Evolutionary conservation across 768 basidiomycete genomes (phyloP).

Genomic region (Panaeolus papilionaceus): DNA sequence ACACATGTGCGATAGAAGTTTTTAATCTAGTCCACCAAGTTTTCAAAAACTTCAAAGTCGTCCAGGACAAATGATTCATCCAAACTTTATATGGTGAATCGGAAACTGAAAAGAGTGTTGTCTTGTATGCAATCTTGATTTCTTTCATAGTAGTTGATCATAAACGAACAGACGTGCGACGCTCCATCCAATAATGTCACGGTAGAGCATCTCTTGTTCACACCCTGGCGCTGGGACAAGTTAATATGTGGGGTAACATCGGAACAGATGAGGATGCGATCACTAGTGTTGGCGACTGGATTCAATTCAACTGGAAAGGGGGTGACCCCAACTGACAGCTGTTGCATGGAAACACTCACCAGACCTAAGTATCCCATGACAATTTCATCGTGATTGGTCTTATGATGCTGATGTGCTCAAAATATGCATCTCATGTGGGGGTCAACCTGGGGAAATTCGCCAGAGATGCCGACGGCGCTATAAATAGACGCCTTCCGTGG

Average conservation of each 20-base stretch:
- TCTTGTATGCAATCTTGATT: not conserved
- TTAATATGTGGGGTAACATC: not conserved
- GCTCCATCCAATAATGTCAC: not conserved
- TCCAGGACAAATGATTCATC: not conserved
- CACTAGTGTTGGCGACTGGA: not conserved
- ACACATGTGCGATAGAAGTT: no score
- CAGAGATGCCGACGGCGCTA: constrained; percentile 5
- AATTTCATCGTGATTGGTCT: not conserved
- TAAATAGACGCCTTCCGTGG: not conserved
- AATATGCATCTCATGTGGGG: not conserved
- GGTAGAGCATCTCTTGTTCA: not conserved
- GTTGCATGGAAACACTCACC: constrained; percentile 9
- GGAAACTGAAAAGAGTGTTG: not conserved
- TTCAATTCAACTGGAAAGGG: not conserved
- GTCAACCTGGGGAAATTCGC: not conserved
- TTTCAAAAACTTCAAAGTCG: not conserved
- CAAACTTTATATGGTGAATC: not conserved
- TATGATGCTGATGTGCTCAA: not conserved
- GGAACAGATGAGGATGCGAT: not conserved
- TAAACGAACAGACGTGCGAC: not conserved
- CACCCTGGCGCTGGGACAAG: not conserved
- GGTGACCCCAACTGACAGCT: not conserved
- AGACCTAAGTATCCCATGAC: not conserved
- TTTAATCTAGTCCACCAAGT: no score
- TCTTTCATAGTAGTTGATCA: not conserved